Percentiles rank a stretch among this genome's conserved stretches.
Evolutionary conservation across 192 early-diverging fungal species (phyloP).

Genomic region (Mortierella hygrophila): DNA sequence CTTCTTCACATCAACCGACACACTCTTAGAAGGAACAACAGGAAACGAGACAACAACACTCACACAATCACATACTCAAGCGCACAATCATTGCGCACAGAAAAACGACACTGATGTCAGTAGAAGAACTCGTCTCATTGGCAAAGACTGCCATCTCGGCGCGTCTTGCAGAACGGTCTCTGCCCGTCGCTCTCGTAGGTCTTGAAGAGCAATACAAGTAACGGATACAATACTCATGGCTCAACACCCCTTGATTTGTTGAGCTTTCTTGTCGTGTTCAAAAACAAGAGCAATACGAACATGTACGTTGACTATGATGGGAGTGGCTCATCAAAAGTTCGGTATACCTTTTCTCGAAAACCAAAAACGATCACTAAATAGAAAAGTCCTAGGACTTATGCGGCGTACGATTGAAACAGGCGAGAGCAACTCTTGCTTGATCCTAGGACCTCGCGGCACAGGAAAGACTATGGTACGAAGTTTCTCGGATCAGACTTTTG

Average conservation of each 20-base stretch:
- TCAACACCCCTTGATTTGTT: background rate
- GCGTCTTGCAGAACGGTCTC: conserved; percentile 47
- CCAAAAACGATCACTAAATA: conserved; percentile 12
- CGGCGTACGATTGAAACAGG: conserved; percentile 71
- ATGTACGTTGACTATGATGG: background rate
- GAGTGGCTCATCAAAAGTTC: background rate
- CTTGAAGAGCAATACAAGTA: conserved; percentile 64
- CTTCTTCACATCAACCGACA: no score
- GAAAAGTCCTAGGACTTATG: conserved; percentile 69
- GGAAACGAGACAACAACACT: background rate
- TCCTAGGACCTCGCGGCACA: conserved; percentile 85
- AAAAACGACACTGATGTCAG: background rate
- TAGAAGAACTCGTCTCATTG: conserved; percentile 14
- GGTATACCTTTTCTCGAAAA: background rate
- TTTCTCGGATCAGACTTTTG: background rate
- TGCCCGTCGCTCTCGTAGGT: conserved; percentile 58
- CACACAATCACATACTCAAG: background rate
- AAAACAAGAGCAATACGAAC: conserved; percentile 14
- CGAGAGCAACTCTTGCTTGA: conserved; percentile 90
- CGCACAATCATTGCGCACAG: background rate
- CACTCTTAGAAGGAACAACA: no score
- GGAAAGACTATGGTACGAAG: conserved; percentile 37
- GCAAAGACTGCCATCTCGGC: conserved; percentile 43
- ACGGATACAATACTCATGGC: background rate
- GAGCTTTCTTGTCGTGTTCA: background rate